A percentile compares a stretch with the other conserved stretches of the same genome.
Conservation (phyloP, 305 asterid species). For the Fraxinus nigra region DNA sequence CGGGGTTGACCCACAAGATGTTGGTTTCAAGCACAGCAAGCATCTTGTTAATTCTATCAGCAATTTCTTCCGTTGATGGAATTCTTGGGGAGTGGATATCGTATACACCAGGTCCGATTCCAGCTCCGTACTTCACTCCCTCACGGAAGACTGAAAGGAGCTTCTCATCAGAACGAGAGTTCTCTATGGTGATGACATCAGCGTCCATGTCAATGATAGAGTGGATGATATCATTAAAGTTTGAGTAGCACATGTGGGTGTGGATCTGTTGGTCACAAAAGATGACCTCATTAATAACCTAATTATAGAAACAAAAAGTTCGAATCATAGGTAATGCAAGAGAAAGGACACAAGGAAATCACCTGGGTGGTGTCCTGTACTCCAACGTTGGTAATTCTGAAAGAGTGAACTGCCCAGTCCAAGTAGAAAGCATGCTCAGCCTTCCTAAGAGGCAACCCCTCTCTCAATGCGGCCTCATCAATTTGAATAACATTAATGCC, state of each 20-base stretch:
- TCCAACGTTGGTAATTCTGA: conserved; percentile 71
- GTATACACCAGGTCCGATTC: conserved; percentile 82
- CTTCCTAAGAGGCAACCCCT: conserved; percentile 74
- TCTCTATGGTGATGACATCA: conserved; percentile 82
- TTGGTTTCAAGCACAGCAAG: conserved; percentile 78
- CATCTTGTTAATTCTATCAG: conserved; percentile 74
- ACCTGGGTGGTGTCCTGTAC: conserved; percentile 75
- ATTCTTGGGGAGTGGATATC: conserved; percentile 90
- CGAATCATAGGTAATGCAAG: background rate
- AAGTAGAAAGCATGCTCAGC: conserved; percentile 73
- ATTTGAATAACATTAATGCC: conserved; percentile 71
- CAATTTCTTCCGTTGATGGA: conserved; percentile 74
- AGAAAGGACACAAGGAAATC: background rate
- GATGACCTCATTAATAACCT: background rate
- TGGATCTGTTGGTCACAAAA: conserved; percentile 53
- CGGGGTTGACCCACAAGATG: conserved; percentile 84
- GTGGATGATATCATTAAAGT: conserved; percentile 82
- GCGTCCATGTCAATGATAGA: conserved; percentile 89
- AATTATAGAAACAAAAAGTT: background rate
- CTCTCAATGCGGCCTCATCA: conserved; percentile 81
- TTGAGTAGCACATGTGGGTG: conserved; percentile 96
- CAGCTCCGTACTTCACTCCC: conserved; percentile 77
- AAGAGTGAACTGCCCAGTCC: conserved; percentile 84
- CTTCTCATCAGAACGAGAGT: conserved; percentile 84
- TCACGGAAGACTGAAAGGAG: conserved; percentile 79